Evolutionary conservation across 2,329 filamentous ascomycete species (phyloP), one percentile per base, ranked within the genome.

Genomic region (Nothomitra cinnamomea): DNA sequence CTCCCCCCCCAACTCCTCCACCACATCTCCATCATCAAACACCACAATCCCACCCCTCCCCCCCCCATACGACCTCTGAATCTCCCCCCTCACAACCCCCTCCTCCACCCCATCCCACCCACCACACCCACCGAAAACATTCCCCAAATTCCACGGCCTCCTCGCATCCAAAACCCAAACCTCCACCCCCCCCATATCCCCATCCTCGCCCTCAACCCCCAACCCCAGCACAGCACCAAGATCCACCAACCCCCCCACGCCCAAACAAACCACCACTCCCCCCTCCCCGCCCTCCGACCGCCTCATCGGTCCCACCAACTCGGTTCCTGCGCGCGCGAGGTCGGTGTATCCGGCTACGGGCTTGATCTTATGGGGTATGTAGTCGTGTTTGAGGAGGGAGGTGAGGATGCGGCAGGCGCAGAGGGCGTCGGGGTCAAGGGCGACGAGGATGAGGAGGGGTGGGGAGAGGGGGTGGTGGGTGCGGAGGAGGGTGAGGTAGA

Each of bases 351-450:
- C 92, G 19, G 87, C 80, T 53, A 98, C 83, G 1, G 92, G 92
- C 63, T 95, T 87, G 63, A 96, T 95, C 69, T 95, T 96, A 72
- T 96, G 90, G 13, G 85, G 86, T 60, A 98, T 94, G 65, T 94
- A 96, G 72, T 98, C 92, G 74, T 90, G 85, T 70, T 94, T 95
- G 56, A 98, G 75, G n/a, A 98, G 76, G 51, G 84, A 78, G 2
- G 90, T 94, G 49, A 98, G 79, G 57, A 98, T 95, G 57, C 89
- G 87, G 66, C 88, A 94, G 57, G 89, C 92, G 69, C 90, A 96
- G 57, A 98, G 80, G 58, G 92, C 86, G 70, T 98, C 92, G 54
- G 92, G 88, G 64, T 95, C 90, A 65, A 96, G 85, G 36, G 90
- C 86, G 58, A 89, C 89, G 54, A 98, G 84, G 58, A 98, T 80